These are phyloP conservation scores for Neurospora africana DNA, from an alignment of 495 filamentous ascomycete genomes.

Conservation along the genomic window DNA sequence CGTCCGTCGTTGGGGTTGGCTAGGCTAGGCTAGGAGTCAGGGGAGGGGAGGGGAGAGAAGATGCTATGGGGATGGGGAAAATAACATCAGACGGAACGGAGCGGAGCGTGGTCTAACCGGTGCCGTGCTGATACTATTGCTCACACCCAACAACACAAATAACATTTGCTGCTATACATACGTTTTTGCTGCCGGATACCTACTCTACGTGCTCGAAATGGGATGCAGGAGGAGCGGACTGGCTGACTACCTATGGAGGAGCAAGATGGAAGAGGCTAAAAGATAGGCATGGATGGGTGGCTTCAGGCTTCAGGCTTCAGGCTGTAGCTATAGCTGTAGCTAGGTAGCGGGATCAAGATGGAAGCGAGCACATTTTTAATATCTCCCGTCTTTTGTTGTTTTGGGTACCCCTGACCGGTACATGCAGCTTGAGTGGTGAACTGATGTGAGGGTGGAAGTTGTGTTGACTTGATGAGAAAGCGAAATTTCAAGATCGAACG, in stretches of 20 bases:
- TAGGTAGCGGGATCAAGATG: neutral
- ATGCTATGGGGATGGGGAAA: neutral
- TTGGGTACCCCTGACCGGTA: neutral
- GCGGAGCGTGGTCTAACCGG: neutral
- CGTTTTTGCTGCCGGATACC: neutral
- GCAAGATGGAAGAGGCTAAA: neutral
- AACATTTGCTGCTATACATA: neutral
- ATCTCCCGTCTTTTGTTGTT: neutral
- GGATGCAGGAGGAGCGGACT: neutral
- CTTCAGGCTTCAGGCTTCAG: neutral
- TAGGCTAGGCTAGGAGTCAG: neutral
- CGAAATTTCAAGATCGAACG: neutral
- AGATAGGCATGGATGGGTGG: neutral
- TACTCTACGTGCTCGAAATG: neutral
- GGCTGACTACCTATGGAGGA: neutral
- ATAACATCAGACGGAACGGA: neutral
- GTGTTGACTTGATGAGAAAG: neutral
- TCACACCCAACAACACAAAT: neutral
- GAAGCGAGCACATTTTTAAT: neutral
- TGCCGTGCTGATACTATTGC: neutral
- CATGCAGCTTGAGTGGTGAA: neutral
- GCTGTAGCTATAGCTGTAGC: neutral
- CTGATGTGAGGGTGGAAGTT: too few relatives aligned
- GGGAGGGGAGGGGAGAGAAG: too few relatives aligned
- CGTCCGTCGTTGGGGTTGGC: neutral